phyloP scores from a whole-genome alignment of 2,329 filamentous ascomycete species.

The Talaromyces albobiverticillius region DNA sequence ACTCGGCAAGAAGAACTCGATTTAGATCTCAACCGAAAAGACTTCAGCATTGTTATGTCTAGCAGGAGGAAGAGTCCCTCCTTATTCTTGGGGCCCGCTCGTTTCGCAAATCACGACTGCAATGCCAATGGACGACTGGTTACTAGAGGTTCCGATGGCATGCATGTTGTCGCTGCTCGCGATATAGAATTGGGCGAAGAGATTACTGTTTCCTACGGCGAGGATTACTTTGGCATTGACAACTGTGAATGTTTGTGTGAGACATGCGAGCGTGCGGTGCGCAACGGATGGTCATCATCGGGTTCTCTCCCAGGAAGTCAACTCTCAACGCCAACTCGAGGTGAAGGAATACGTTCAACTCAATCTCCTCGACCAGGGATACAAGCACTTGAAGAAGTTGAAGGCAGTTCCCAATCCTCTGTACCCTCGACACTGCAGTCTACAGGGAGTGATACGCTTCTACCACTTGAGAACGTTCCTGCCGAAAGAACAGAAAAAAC shows the following conservation, averaged over 20 bases:
- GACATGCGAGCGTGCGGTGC: conserved; percentile 72
- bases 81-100: conserved; percentile 88
- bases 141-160: conserved; percentile 78
- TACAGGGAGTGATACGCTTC: neutral
- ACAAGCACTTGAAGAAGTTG: neutral
- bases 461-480: neutral
- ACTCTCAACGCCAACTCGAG: conserved; percentile 28
- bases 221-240: conserved; percentile 91
- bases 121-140: conserved; percentile 84
- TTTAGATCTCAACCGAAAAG: conserved; percentile 76
- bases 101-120: conserved; percentile 97
- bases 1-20: conserved; percentile 86
- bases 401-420: neutral
- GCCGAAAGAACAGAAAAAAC: conserved; percentile 11
- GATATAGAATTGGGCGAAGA: conserved; percentile 86
- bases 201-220: conserved; percentile 93
- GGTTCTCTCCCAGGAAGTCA: conserved; percentile 35
- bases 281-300: conserved; percentile 74
- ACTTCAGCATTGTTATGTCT: conserved; percentile 96
- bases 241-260: conserved; percentile 93
- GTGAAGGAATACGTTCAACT: conserved; percentile 22
- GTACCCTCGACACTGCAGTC: neutral
- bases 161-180: conserved; percentile 81
- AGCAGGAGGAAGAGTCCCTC: conserved; percentile 87
- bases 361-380: neutral